A percentile compares a stretch with the other conserved stretches of the same genome.
Conservation (phyloP, 768 basidiomycete genomes). For the Trametes meyenii region DNA sequence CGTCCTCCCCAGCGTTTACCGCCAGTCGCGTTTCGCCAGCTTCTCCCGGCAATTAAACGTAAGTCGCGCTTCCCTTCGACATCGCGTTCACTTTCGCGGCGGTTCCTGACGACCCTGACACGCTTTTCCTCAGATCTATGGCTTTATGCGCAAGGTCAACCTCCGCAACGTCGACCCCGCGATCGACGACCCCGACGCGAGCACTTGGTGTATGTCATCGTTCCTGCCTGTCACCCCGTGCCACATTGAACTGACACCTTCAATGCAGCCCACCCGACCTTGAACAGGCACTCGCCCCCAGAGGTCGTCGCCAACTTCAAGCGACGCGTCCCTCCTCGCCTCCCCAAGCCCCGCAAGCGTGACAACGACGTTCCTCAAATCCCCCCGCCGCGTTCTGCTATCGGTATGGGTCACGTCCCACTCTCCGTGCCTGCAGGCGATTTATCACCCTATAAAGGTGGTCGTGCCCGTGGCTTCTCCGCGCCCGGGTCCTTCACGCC, state of each 20-base stretch:
- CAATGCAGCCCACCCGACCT: slow-evolving; percentile 78
- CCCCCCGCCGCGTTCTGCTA: slow-evolving; percentile 76
- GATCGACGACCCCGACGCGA: slow-evolving; percentile 94
- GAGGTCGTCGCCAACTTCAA: slow-evolving; percentile 95
- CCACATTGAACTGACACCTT: neutral
- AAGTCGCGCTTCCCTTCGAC: slow-evolving; percentile 40
- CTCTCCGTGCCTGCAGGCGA: slow-evolving; percentile 60
- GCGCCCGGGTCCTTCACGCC: slow-evolving; percentile 82
- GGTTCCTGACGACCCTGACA: slow-evolving; percentile 18
- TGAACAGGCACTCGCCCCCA: slow-evolving; percentile 87
- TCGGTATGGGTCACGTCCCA: slow-evolving; percentile 68
- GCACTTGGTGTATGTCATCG: slow-evolving; percentile 86
- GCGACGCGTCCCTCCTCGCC: slow-evolving; percentile 90
- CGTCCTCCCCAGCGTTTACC: slow-evolving; percentile 91
- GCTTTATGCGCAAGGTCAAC: slow-evolving; percentile 98
- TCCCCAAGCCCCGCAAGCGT: slow-evolving; percentile 85
- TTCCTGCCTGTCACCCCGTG: slow-evolving; percentile 16
- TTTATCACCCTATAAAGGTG: slow-evolving; percentile 55
- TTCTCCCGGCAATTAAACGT: slow-evolving; percentile 98
- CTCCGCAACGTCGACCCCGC: slow-evolving; percentile 93
- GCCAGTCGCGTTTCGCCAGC: slow-evolving; percentile 95
- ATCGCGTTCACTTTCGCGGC: slow-evolving; percentile 31
- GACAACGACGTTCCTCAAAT: slow-evolving; percentile 69
- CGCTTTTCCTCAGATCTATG: slow-evolving; percentile 76
- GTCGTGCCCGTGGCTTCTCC: slow-evolving; percentile 71